Conservation (phyloP, 2,329 filamentous ascomycete genomes). For the Ceratocystis albifundus region DNA sequence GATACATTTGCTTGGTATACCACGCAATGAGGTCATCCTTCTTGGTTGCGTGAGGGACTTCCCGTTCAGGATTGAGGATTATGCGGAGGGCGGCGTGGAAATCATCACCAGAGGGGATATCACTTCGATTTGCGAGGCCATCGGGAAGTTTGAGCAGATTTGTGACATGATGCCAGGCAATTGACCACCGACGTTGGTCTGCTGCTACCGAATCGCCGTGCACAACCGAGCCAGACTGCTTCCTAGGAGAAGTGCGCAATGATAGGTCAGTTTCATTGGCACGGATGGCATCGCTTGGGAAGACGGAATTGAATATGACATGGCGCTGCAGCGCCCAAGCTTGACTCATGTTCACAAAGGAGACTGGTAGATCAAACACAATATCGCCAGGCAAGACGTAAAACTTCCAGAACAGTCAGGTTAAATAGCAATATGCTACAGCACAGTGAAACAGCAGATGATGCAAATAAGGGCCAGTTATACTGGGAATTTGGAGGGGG, state of each 20-base stretch:
- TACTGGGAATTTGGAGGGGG: neutral
- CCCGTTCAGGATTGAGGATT: conserved; percentile 38
- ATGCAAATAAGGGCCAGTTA: neutral
- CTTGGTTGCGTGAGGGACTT: conserved; percentile 40
- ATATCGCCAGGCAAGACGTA: neutral
- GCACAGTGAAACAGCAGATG: too few species aligned
- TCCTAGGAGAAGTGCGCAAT: conserved; percentile 20
- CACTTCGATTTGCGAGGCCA: neutral
- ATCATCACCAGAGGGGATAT: conserved; percentile 31
- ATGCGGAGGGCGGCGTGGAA: conserved; percentile 45
- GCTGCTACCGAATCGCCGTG: conserved; percentile 26
- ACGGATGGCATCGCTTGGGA: conserved; percentile 39
- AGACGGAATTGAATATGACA: conserved; percentile 45
- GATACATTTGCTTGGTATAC: conserved; percentile 50
- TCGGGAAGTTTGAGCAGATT: conserved; percentile 43
- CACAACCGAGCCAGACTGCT: conserved; percentile 7
- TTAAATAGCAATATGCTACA: neutral
- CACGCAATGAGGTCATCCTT: conserved; percentile 48
- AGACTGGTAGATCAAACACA: neutral
- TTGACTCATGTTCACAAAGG: conserved; percentile 9
- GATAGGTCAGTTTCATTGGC: conserved; percentile 9
- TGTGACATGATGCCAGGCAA: conserved; percentile 52
- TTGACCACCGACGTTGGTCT: conserved; percentile 48
- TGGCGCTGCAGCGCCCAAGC: conserved; percentile 33
- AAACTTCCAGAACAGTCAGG: neutral